Evolutionary conservation across 257 asterid genomes (phyloP), one percentile per base, ranked within the genome.

Genomic region (Mitragyna speciosa): DNA sequence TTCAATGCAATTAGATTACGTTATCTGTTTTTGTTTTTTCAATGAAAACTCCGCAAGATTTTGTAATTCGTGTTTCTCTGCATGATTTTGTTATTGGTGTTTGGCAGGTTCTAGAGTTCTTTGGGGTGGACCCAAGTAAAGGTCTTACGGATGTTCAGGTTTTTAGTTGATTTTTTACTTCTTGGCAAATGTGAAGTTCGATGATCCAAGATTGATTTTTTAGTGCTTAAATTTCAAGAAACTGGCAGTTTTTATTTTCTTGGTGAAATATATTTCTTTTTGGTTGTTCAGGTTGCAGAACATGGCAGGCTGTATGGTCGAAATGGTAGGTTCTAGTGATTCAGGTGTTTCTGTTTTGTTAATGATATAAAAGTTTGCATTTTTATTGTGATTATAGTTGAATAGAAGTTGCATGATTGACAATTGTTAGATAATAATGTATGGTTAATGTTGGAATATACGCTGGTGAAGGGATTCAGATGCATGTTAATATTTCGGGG

Each of bases 131-230:
- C 84, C 92, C 93, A 24, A 63, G 92, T 22, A 90, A 88, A 85
- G 98, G 99, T 74, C 97, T 93, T 87, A 80, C 94, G 7, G 97
- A 95, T 83, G 79, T 77, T 74, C 95, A 92, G 96, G 97, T 90
- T 79, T 75, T 70, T 67, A 72, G 66, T n/a, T 78, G 49, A n/a
- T n/a, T 71, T 85, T 56, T 31, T 58, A 24, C 20, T 67, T 30
- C 63, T n/a, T n/a, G 80, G 78, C 75, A 70, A 77, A 69, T 66
- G 61, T 43, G 28, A 64, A 26, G 82, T 72, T 83, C 75, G 56
- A 59, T 30, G 9, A 41, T n/a, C 58, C 43, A 41, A 2, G 15
- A 41, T 16, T 36, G 28, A 6, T 61, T 49, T 71, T 52, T 43
- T 9, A 54, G 76, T 61, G 26, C 9, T 28, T 56, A 1, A 24